These are phyloP conservation scores for Cephalotrichum gorgonifer DNA, from an alignment of 2,329 filamentous ascomycete species.

Conservation along the genomic window DNA sequence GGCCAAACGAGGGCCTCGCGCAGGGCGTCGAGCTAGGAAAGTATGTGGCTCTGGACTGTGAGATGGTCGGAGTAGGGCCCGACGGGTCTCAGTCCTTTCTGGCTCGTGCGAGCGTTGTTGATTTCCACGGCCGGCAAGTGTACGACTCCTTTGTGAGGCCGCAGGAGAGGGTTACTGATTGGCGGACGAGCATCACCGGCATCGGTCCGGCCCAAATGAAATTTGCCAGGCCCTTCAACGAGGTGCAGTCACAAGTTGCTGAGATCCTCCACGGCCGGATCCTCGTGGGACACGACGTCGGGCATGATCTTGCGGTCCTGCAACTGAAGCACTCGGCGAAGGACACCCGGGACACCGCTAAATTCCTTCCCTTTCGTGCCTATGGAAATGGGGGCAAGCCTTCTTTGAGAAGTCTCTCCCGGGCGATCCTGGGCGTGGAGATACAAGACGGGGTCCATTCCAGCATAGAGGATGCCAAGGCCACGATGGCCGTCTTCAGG, in stretches of 20 bases:
- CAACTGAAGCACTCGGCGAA: conserved; percentile 67
- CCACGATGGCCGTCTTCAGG: conserved; percentile 81
- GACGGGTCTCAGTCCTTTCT: conserved; percentile 63
- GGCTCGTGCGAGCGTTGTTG: conserved; percentile 81
- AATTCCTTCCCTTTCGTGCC: conserved; percentile 63
- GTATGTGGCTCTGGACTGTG: conserved; percentile 89
- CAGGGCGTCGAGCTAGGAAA: conserved; percentile 64
- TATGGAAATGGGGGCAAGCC: conserved; percentile 59
- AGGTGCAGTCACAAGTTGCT: conserved; percentile 65
- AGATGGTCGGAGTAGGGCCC: conserved; percentile 87
- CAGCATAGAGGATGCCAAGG: conserved; percentile 70
- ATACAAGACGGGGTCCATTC: conserved; percentile 57
- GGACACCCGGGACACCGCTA: conserved; percentile 77
- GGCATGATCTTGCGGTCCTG: conserved; percentile 68
- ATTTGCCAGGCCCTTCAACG: conserved; percentile 58
- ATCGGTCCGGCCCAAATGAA: conserved; percentile 66
- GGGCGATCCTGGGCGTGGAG: conserved; percentile 46
- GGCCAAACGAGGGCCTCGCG: conserved; percentile 54
- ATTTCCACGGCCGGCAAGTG: conserved; percentile 84
- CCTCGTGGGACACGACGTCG: conserved; percentile 74
- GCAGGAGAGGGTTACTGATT: conserved; percentile 72
- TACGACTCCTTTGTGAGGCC: conserved; percentile 90
- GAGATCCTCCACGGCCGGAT: conserved; percentile 60
- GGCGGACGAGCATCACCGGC: conserved; percentile 79
- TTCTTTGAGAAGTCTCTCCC: conserved; percentile 48